Evolutionary conservation across 371 early-diverging fungal genomes (phyloP), one percentile per base, ranked within the genome.

Genomic region (Phascolomyces articulosus): DNA sequence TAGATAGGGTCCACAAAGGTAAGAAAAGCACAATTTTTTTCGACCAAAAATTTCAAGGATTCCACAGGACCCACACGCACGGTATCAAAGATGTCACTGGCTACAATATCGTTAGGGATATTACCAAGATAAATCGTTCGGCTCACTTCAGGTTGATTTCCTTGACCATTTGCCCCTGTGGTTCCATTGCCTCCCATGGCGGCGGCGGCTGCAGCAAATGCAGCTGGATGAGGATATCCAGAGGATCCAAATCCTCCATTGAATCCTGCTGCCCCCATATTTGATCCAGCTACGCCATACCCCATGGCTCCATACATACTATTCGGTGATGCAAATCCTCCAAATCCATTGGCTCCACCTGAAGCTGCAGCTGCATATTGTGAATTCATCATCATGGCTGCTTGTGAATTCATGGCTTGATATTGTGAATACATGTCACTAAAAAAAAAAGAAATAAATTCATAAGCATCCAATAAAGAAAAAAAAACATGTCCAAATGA

Each of bases 71-170:
- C 95, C 21, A 88, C 86, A 28, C 85, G 88, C 55, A 94, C 85
- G 20, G 82, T 82, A 74, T 93, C 87, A 55, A 93, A 79, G 13
- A 94, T 76, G 18, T 92, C 92, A 57, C 85, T 85, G 8, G 87
- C 72, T 0, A 83, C 80, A 21, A 80, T 79, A 47, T 88, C 88
- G 1, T 80, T 63, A 16, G 87, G 87, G 23, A 94, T 67, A 58
- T 87, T 87, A 56, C 95, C 95, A 21, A 95, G 64, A 70, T 93
- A 95, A 26, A 95, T 80, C 20, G 94, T 94, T 40, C 94, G 87
- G 6, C 59, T 58, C 24, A 58, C 20, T 54, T 65, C 59, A 4
- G 21, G 53, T 24, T 51, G 51, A n/a, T 44, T 44, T 8, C 15
- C 4, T 24, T 51, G 51, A 24, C 51, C 51, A 51, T 51, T 51